These are phyloP conservation scores for Talaromyces amestolkiae DNA, from an alignment of 2,329 filamentous ascomycete species.

Conservation along the genomic window DNA sequence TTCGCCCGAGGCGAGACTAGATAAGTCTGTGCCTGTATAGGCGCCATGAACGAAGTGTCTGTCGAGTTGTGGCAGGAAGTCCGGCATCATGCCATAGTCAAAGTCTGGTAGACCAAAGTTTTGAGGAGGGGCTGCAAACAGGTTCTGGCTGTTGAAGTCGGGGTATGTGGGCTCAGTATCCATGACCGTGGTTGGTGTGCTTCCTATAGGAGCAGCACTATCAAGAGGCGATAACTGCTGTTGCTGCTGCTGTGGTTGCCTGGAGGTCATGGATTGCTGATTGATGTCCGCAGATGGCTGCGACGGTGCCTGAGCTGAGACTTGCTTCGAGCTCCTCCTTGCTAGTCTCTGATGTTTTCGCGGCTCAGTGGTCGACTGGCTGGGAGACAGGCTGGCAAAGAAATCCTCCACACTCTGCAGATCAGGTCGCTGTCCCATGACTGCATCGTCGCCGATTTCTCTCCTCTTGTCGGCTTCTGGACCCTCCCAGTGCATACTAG, in stretches of 20 bases:
- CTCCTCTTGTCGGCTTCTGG: conserved; percentile 65
- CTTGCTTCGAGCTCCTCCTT: conserved; percentile 26
- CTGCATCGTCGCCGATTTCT: conserved; percentile 80
- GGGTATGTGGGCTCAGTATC: conserved; percentile 22
- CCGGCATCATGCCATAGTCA: conserved; percentile 39
- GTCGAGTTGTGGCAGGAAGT: conserved; percentile 65
- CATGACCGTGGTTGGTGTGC: conserved; percentile 22
- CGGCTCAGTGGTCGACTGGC: neutral
- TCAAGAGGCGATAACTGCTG: conserved; percentile 30
- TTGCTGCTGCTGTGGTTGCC: conserved; percentile 24
- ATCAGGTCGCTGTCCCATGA: conserved; percentile 82
- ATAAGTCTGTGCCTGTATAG: conserved; percentile 58
- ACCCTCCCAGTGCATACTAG: conserved; percentile 77
- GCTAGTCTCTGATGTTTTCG: conserved; percentile 19
- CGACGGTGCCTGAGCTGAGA: neutral
- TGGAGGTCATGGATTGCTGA: conserved; percentile 25
- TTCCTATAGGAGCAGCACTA: conserved; percentile 26
- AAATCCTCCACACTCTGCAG: conserved; percentile 94
- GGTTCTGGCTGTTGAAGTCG: conserved; percentile 24
- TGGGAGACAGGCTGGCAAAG: conserved; percentile 73
- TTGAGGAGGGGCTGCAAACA: conserved; percentile 24
- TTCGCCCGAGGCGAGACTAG: conserved; percentile 33
- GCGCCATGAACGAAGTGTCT: conserved; percentile 73
- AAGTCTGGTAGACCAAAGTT: conserved; percentile 35
- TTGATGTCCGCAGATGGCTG: conserved; percentile 23